Evolutionary conservation across 2,329 filamentous ascomycete genomes (phyloP), one percentile per base, ranked within the genome.

Genomic region (Fonsecaea multimorphosa): DNA sequence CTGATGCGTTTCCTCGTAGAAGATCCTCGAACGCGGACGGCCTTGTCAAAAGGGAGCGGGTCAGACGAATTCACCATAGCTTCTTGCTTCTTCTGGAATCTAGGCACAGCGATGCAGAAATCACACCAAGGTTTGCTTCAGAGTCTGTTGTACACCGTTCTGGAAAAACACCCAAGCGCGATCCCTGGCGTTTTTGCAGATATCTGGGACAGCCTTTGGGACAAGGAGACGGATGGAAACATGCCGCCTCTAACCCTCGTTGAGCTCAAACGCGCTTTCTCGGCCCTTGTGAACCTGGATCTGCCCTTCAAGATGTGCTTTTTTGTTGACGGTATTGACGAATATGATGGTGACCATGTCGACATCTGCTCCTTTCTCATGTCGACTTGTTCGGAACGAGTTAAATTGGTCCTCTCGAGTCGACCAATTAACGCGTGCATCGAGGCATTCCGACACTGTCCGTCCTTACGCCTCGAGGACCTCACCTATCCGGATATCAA

Each of bases 301-400:
- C 16, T 14, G 16, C 11, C 11, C 12, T 22, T 12, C 11, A 52
- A 24, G 49, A 14, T 52, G 11, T 22, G 16, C 24, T 27, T 52
- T 27, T 52, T 52, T 24, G 24, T 52, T 24, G 49, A 52, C 24
- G 49, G 49, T 22, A n/a, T 52, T 27, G 49, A 52, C 24, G 49
- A 52, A 52, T 27, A 22, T 5, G 49, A 52, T 52, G 49, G 24
- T n/a, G 49, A 52, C 24, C 49, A 27, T 5, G 16, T 31, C 8
- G 12, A 14, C 11, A 19, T 22, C 49, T 52, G 12, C 16, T 27
- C 16, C 6, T 14, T 27, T 12, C 24, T 24, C 7, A 22, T 12
- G 49, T 52, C 24, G 3, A 52, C 16, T 14, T 52, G 12, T 19
- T 24, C 24, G 24, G 12, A 2, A 12, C 49, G 24, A 12, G 24